Evolutionary conservation across 768 basidiomycete species (phyloP).

Genomic region (Mycena filopes): DNA sequence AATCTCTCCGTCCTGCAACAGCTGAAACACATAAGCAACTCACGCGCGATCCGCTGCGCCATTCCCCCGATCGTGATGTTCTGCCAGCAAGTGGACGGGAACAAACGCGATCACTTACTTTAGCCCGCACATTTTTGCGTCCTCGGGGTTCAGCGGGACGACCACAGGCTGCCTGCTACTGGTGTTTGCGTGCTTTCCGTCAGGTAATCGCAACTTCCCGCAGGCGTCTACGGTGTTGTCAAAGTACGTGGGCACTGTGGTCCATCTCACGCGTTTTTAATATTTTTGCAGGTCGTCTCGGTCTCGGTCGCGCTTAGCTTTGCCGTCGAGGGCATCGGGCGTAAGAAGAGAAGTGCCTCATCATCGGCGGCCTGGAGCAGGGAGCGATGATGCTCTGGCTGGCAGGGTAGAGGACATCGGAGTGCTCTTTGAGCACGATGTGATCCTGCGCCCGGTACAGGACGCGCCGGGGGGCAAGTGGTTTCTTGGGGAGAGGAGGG

Average conservation of each 20-base stretch:
- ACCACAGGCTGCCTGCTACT: constrained; percentile 60
- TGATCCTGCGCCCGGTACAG: constrained; percentile 47
- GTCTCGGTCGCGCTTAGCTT: constrained; percentile 54
- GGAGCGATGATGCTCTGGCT: constrained; percentile 60
- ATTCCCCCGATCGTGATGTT: constrained; percentile 59
- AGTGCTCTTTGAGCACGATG: constrained; percentile 53
- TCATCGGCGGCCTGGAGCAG: constrained; percentile 62
- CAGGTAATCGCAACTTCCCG: constrained; percentile 13
- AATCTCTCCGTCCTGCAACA: constrained; percentile 45
- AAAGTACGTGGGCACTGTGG: constrained; percentile 40
- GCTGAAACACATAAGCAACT: constrained; percentile 55
- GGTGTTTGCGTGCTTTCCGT: constrained; percentile 38
- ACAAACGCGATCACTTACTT: constrained; percentile 69
- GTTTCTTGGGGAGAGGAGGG: constrained; percentile 44
- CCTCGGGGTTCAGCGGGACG: constrained; percentile 57
- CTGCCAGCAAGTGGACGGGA: constrained; percentile 61
- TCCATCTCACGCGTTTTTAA: background rate
- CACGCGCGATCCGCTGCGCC: constrained; percentile 52
- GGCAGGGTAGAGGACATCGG: constrained; percentile 60
- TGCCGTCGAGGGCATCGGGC: constrained; percentile 59
- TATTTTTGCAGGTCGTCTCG: constrained; percentile 38
- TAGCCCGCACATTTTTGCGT: constrained; percentile 61
- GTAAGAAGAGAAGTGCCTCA: constrained; percentile 60
- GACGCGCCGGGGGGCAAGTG: constrained; percentile 54
- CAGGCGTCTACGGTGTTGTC: constrained; percentile 48